Evolutionary conservation across 2,329 filamentous ascomycete species (phyloP).

Genomic region (Fusarium veterinarium): DNA sequence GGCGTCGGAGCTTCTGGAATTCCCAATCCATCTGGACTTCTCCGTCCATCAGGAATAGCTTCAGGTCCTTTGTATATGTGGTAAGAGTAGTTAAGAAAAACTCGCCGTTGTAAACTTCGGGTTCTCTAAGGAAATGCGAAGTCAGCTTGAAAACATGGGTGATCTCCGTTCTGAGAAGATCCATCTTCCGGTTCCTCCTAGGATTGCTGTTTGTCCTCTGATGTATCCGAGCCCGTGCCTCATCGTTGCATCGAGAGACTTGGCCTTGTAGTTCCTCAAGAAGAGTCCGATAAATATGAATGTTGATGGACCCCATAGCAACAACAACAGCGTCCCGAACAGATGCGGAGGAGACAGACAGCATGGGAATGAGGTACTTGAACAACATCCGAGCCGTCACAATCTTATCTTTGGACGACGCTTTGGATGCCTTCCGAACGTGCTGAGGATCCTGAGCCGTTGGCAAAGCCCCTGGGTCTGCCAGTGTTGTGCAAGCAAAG

Average conservation of each 20-base stretch:
- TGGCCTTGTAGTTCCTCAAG: slow-evolving; percentile 91
- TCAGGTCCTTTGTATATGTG: slow-evolving; percentile 89
- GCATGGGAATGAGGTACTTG: slow-evolving; percentile 87
- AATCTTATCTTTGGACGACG: slow-evolving; percentile 77
- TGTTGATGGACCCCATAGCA: slow-evolving; percentile 93
- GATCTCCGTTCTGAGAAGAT: slow-evolving; percentile 90
- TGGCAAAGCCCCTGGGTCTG: slow-evolving; percentile 76
- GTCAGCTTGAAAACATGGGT: slow-evolving; percentile 97
- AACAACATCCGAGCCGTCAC: slow-evolving; percentile 91
- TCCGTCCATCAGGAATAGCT: slow-evolving; percentile 92
- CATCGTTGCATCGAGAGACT: slow-evolving; percentile 86
- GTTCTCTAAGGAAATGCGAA: slow-evolving; percentile 84
- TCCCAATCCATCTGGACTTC: slow-evolving; percentile 96
- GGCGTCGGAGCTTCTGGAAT: slow-evolving; percentile 88
- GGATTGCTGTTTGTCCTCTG: slow-evolving; percentile 87
- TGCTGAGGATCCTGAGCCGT: slow-evolving; percentile 73
- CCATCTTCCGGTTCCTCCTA: slow-evolving; percentile 83
- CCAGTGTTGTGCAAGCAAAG: slow-evolving; percentile 95
- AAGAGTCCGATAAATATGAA: slow-evolving; percentile 90
- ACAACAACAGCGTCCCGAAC: slow-evolving; percentile 92
- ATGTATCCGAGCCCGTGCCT: slow-evolving; percentile 87
- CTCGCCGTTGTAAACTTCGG: slow-evolving; percentile 84
- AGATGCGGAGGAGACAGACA: slow-evolving; percentile 81
- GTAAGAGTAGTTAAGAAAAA: slow-evolving; percentile 92
- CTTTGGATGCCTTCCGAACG: slow-evolving; percentile 80